These are phyloP conservation scores for Arctium minus DNA, from an alignment of 129 eudicot genomes.

Conservation along the genomic window DNA sequence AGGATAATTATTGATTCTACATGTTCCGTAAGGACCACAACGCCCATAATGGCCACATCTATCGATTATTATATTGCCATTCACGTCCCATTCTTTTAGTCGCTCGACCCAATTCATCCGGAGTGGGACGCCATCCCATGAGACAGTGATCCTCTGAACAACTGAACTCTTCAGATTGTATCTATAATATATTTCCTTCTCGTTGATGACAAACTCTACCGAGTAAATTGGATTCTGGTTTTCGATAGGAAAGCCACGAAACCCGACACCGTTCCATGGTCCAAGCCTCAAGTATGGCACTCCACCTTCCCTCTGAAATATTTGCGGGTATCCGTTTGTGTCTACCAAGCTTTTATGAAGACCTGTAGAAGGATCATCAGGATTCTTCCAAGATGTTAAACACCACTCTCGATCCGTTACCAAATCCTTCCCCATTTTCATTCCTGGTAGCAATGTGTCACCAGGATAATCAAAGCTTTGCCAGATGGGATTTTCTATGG, in stretches of 20 bases:
- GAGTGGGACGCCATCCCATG: no score
- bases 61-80: no score
- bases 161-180: background rate
- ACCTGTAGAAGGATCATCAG: background rate
- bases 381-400: no score
- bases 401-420: no score
- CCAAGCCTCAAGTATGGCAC: conserved; percentile 11
- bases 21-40: no score
- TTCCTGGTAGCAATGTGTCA: conserved; percentile 33
- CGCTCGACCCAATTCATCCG: no score
- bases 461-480: conserved; percentile 33
- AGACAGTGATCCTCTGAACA: background rate
- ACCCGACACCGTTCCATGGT: conserved; percentile 42
- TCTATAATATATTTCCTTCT: conserved; percentile 18
- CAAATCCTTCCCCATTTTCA: conserved; percentile 29
- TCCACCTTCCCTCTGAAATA: background rate
- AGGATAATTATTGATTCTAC: no score
- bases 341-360: background rate
- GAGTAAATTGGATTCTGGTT: background rate
- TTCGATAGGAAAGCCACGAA: conserved; percentile 18
- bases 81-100: no score
- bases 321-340: conserved; percentile 32
- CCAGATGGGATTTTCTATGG: conserved; percentile 14
- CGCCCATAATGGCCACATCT: no score
- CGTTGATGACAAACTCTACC: conserved; percentile 1